Evolutionary conservation across 371 early-diverging fungal genomes (phyloP).

Genomic region (Syncephalis fuscata): DNA sequence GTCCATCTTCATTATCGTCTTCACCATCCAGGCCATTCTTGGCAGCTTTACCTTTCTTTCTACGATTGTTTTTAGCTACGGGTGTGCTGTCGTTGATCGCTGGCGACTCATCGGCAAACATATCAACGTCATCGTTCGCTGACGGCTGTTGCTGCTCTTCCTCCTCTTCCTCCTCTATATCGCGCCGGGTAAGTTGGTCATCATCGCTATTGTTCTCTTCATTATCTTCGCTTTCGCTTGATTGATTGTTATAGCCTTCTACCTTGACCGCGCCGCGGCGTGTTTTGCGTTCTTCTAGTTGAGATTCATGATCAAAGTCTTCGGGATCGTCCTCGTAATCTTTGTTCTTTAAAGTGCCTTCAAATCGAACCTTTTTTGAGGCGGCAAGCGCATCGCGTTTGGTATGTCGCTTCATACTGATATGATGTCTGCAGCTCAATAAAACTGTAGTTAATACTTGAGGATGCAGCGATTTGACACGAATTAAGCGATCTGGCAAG

Average conservation of each 20-base stretch:
- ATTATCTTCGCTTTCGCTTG: conserved; percentile 25
- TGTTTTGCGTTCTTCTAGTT: conserved; percentile 21
- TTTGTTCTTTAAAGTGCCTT: neutral
- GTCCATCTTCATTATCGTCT: conserved; percentile 13
- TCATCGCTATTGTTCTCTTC: conserved; percentile 5
- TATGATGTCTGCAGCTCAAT: no score
- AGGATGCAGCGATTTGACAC: no score
- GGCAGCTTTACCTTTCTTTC: neutral
- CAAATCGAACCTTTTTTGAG: no score
- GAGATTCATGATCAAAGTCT: conserved; percentile 27
- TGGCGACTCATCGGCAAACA: conserved; percentile 29
- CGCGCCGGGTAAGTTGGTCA: no score
- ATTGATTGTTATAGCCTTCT: conserved; percentile 28
- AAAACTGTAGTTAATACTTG: no score
- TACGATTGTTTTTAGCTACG: neutral
- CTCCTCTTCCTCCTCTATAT: conserved; percentile 10
- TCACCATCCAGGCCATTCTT: conserved; percentile 3
- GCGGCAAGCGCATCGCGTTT: no score
- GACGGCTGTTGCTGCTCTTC: conserved; percentile 1
- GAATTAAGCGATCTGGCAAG: no score
- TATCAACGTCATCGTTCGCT: conserved; percentile 29
- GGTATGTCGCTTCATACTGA: no score
- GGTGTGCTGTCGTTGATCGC: conserved; percentile 7
- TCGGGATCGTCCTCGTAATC: conserved; percentile 3
- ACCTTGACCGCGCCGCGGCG: conserved; percentile 30